Conservation (phyloP, 2,329 filamentous ascomycete species). For the Colletotrichum sojae region DNA sequence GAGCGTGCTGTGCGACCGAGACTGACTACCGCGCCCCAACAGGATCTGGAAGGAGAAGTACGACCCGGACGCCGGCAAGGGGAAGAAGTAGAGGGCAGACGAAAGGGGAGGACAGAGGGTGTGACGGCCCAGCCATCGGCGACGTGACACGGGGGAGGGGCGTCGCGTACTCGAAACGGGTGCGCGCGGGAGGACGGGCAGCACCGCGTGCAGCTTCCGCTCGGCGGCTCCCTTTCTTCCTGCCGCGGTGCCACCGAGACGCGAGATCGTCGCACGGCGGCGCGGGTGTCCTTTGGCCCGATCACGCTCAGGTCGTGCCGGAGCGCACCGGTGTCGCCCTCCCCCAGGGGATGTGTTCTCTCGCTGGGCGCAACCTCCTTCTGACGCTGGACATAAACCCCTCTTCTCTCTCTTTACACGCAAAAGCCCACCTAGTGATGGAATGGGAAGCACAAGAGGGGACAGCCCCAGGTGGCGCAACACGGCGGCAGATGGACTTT, state of each 20-base stretch:
- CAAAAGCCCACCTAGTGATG: background rate
- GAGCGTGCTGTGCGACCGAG: slow-evolving; percentile 7
- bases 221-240: slow-evolving; percentile 17
- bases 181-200: slow-evolving; percentile 2
- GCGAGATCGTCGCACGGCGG: slow-evolving; percentile 24
- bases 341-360: background rate
- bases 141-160: slow-evolving; percentile 8
- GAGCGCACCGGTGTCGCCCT: background rate
- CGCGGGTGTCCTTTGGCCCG: slow-evolving; percentile 11
- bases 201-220: slow-evolving; percentile 13
- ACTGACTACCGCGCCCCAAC: slow-evolving; percentile 34
- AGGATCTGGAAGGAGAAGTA: slow-evolving; percentile 99
- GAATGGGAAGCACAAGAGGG: slow-evolving; percentile 20
- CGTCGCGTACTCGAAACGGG: slow-evolving; percentile 40
- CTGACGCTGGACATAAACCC: background rate
- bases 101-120: background rate
- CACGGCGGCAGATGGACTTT: slow-evolving; percentile 14
- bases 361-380: background rate
- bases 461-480: slow-evolving; percentile 4
- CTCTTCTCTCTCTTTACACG: background rate
- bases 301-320: background rate
- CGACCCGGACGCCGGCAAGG: slow-evolving; percentile 61
- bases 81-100: slow-evolving; percentile 55
- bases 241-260: slow-evolving; percentile 16
- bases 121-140: slow-evolving; percentile 3